Evolutionary conservation across 176 grass and related monocot genomes (phyloP).

Genomic region (Secale cereale): DNA sequence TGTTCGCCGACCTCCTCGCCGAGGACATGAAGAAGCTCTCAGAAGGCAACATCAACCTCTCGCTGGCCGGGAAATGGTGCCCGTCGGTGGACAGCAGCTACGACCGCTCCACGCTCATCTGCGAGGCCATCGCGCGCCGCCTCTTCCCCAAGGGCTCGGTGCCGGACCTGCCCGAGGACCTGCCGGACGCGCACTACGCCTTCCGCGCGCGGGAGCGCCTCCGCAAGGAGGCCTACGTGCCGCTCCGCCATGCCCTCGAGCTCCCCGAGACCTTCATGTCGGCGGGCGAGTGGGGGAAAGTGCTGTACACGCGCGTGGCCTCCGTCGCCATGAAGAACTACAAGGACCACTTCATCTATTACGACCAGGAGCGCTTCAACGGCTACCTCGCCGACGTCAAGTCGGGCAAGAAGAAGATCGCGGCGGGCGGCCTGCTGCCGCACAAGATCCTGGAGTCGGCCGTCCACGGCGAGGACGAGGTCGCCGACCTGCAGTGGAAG

Average conservation of each 20-base stretch:
- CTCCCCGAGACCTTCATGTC: constrained; percentile 73
- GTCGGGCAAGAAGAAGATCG: constrained; percentile 63
- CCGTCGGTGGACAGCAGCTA: constrained; percentile 53
- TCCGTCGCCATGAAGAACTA: constrained; percentile 85
- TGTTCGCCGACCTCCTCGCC: constrained; percentile 50
- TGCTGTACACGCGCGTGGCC: constrained; percentile 66
- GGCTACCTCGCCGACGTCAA: constrained; percentile 50
- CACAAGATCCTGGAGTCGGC: constrained; percentile 51
- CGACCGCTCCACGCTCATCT: constrained; percentile 59
- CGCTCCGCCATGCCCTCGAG: constrained; percentile 45
- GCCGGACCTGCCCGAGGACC: neutral
- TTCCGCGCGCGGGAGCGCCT: constrained; percentile 57
- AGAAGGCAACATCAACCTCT: constrained; percentile 30
- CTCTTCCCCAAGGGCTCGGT: constrained; percentile 55
- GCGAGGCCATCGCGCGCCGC: constrained; percentile 64
- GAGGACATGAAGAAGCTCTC: constrained; percentile 48
- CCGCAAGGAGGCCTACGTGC: constrained; percentile 36
- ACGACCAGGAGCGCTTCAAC: constrained; percentile 51
- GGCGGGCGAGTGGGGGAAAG: constrained; percentile 36
- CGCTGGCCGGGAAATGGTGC: constrained; percentile 65
- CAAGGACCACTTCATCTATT: constrained; percentile 51
- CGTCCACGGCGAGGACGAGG: constrained; percentile 12
- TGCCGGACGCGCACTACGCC: constrained; percentile 38
- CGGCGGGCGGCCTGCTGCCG: constrained; percentile 66
- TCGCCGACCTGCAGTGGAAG: constrained; percentile 73